Evolutionary conservation across 2,329 filamentous ascomycete genomes (phyloP).

Genomic region (Cytospora mali): DNA sequence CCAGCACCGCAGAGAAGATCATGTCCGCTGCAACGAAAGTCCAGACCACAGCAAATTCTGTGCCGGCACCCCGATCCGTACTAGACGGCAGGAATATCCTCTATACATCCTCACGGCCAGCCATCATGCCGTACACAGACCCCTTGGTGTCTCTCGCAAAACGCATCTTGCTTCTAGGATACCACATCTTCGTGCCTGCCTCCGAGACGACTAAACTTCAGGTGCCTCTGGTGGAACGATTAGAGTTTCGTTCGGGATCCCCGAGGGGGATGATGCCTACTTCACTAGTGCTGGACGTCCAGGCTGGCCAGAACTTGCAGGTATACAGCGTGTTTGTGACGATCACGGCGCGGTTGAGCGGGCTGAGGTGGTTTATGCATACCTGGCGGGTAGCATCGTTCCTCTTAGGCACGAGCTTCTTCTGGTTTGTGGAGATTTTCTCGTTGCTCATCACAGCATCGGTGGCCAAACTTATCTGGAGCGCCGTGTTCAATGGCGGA

Average conservation of each 20-base stretch:
- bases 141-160: constrained; percentile 65
- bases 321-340: constrained; percentile 71
- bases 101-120: constrained; percentile 70
- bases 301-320: constrained; percentile 70
- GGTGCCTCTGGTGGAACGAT: constrained; percentile 72
- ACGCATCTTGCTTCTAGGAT: constrained; percentile 65
- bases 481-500: constrained; percentile 38
- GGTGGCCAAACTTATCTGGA: constrained; percentile 61
- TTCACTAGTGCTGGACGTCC: constrained; percentile 63
- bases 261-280: constrained; percentile 42
- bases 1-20: constrained; percentile 8
- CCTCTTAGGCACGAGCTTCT: constrained; percentile 66
- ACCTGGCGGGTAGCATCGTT: constrained; percentile 74
- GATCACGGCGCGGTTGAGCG: constrained; percentile 74
- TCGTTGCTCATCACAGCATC: constrained; percentile 54
- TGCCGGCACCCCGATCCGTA: constrained; percentile 34
- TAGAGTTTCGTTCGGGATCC: constrained; percentile 59
- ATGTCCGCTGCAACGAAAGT: not conserved
- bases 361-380: constrained; percentile 85
- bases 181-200: constrained; percentile 68
- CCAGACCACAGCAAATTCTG: constrained; percentile 31
- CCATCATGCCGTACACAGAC: constrained; percentile 79
- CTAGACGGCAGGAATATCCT: constrained; percentile 50
- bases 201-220: constrained; percentile 65
- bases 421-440: constrained; percentile 76